Conservation (phyloP, 2,329 filamentous ascomycete genomes). For the Penicillium capsulatum region DNA sequence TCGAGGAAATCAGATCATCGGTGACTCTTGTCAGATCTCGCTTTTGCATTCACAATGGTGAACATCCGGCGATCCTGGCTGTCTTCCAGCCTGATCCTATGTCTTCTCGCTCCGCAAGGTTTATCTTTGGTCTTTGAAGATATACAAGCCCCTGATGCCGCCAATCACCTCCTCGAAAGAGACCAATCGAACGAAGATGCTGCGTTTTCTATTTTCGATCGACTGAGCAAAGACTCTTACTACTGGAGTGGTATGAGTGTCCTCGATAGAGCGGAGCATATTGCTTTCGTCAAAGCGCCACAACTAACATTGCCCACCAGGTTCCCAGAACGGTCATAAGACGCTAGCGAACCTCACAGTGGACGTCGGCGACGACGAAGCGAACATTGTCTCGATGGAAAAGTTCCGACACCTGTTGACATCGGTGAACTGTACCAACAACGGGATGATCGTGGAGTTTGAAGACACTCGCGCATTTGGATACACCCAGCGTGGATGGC, state of each 20-base stretch:
- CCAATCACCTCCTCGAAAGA: conserved; percentile 3
- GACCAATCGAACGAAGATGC: conserved; percentile 3
- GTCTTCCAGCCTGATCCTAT: conserved; percentile 12
- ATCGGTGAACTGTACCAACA: conserved; percentile 16
- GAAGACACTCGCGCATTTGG: conserved; percentile 9
- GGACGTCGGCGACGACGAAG: conserved; percentile 12
- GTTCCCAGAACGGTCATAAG: conserved; percentile 11
- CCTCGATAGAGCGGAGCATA: conserved; percentile 1
- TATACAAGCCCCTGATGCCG: conserved; percentile 6
- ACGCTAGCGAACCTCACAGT: conserved; percentile 19
- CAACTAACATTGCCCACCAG: conserved; percentile 3
- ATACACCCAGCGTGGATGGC: conserved; percentile 16
- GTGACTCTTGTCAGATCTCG: background rate
- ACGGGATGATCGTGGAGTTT: conserved; percentile 15
- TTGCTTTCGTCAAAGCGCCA: background rate
- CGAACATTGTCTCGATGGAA: conserved; percentile 18
- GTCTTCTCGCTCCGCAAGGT: conserved; percentile 10
- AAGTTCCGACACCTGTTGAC: conserved; percentile 13
- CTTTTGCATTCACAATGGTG: conserved; percentile 12
- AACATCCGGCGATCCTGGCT: conserved; percentile 13
- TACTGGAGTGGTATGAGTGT: conserved; percentile 18
- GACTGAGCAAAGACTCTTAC: conserved; percentile 14
- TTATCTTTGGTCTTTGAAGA: conserved; percentile 16
- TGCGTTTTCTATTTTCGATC: conserved; percentile 13
- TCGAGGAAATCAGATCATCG: background rate